A percentile compares a stretch with the other conserved stretches of the same genome.
Conservation (phyloP, 2,329 filamentous ascomycete genomes). For the Hyphodiscus sp. region DNA sequence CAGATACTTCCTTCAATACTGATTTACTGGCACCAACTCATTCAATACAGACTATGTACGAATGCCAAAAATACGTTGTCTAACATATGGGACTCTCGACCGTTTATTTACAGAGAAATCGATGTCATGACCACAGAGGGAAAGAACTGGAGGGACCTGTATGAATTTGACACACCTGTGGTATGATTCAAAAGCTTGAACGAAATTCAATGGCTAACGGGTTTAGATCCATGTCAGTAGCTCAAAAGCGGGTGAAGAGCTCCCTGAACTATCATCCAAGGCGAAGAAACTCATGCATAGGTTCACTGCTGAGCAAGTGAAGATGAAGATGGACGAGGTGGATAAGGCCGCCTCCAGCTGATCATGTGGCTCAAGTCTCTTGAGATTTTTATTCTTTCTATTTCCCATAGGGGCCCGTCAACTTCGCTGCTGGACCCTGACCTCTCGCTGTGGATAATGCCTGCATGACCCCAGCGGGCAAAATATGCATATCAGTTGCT, state of each 20-base stretch:
- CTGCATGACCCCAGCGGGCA: conserved; percentile 40
- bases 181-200: conserved; percentile 35
- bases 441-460: conserved; percentile 43
- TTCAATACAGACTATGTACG: conserved; percentile 48
- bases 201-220: neutral
- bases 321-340: conserved; percentile 57
- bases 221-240: conserved; percentile 56
- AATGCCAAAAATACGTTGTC: conserved; percentile 63
- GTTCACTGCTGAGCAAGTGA: conserved; percentile 61
- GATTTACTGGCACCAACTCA: too few species aligned
- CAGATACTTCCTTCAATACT: too few species aligned
- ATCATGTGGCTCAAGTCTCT: neutral
- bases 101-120: conserved; percentile 63
- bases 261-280: conserved; percentile 31
- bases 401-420: conserved; percentile 27
- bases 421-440: conserved; percentile 21
- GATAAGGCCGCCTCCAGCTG: conserved; percentile 1
- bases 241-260: conserved; percentile 41
- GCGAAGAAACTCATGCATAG: conserved; percentile 73
- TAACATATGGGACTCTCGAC: conserved; percentile 58
- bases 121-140: conserved; percentile 59
- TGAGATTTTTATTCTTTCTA: conserved; percentile 3
- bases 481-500: conserved; percentile 47
- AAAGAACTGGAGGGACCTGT: conserved; percentile 63
- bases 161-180: conserved; percentile 78